phyloP scores from a whole-genome alignment of 2,329 filamentous ascomycete species.

The Alternaria tenuissima region DNA sequence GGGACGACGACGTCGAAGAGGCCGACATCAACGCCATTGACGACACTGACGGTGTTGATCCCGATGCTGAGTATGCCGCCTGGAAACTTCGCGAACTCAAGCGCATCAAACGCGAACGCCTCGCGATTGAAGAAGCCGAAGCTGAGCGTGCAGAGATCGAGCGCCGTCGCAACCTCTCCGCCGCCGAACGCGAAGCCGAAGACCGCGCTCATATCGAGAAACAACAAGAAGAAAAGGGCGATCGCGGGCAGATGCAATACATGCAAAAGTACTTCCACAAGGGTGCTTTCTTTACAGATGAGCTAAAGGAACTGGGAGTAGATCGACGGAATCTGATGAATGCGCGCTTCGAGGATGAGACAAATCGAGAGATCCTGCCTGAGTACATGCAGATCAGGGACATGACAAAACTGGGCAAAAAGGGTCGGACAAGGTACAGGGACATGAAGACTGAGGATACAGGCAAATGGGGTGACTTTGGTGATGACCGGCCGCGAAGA shows the following conservation, averaged over 20 bases:
- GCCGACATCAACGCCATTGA: conserved; percentile 79
- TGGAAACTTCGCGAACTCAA: conserved; percentile 94
- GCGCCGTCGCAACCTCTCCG: conserved; percentile 82
- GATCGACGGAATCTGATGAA: conserved; percentile 88
- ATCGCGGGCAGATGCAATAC: conserved; percentile 81
- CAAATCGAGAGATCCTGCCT: conserved; percentile 82
- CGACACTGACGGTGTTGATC: conserved; percentile 86
- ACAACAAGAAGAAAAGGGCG: conserved; percentile 79
- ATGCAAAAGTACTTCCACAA: conserved; percentile 98
- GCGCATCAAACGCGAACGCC: conserved; percentile 85
- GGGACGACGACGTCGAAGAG: conserved; percentile 75
- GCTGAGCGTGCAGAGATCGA: conserved; percentile 89
- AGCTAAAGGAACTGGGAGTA: conserved; percentile 76
- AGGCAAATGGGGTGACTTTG: conserved; percentile 78
- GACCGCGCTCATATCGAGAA: conserved; percentile 78
- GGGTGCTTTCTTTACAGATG: conserved; percentile 92
- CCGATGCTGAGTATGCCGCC: conserved; percentile 85
- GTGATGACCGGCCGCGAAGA: conserved; percentile 56
- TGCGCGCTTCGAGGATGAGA: conserved; percentile 81
- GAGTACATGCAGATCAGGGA: conserved; percentile 93
- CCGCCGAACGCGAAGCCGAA: conserved; percentile 84
- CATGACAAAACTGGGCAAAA: conserved; percentile 91
- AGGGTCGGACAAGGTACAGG: conserved; percentile 88
- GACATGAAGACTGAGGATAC: conserved; percentile 92
- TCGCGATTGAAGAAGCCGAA: conserved; percentile 84